Evolutionary conservation across 129 eudicot species (phyloP).

Genomic region (Helianthus tuberosus): DNA sequence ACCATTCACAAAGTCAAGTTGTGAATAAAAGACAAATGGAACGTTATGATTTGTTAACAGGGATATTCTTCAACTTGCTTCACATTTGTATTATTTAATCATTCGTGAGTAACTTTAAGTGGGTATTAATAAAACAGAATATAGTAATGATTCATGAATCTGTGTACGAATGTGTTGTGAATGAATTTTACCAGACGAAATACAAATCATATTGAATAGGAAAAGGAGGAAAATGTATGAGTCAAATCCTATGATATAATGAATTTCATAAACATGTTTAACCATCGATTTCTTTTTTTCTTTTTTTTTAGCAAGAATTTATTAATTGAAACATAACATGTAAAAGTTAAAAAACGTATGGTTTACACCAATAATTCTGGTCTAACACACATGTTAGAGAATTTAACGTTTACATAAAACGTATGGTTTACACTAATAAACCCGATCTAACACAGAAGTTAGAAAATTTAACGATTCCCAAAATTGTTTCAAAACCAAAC

Average conservation of each 20-base stretch:
- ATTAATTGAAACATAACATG: no score
- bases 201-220: background rate
- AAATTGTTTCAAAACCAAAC: no score
- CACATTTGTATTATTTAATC: background rate
- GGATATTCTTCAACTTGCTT: slow-evolving; percentile 34
- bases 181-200: background rate
- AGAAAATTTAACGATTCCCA: no score
- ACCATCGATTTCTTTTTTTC: background rate
- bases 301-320: background rate
- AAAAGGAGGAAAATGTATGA: background rate
- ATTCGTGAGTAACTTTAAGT: slow-evolving; percentile 14
- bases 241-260: no score
- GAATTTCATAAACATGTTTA: no score
- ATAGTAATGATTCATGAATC: slow-evolving; percentile 3
- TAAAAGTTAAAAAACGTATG: no score
- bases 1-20: slow-evolving; percentile 30
- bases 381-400: no score
- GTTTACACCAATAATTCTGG: no score
- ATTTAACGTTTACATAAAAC: no score
- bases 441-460: no score
- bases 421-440: no score
- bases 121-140: slow-evolving; percentile 4
- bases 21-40: slow-evolving; percentile 23
- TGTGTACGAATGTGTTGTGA: background rate
- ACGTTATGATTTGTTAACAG: slow-evolving; percentile 25